These are phyloP conservation scores for Kazachstania viticola DNA, from an alignment of 805 yeast species.

Conservation along the genomic window DNA sequence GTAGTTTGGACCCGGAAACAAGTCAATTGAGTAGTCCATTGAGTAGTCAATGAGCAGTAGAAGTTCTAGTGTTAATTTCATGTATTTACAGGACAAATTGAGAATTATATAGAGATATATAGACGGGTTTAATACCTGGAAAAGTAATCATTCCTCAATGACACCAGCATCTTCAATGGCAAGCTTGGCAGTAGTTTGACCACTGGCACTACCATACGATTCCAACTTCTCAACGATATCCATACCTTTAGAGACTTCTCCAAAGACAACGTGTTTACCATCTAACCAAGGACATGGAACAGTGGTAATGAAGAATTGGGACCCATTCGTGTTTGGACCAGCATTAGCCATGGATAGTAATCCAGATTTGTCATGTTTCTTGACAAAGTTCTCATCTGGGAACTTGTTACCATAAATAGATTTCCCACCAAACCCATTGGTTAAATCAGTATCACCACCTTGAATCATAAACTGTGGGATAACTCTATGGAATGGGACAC, in stretches of 20 bases:
- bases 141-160: conserved; percentile 13
- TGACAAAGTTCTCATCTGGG: conserved; percentile 49
- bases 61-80: too few species aligned
- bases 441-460: conserved; percentile 82
- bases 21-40: too few species aligned
- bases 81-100: too few species aligned
- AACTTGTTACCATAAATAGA: conserved; percentile 67
- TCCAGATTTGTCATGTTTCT: conserved; percentile 71
- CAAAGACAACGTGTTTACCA: conserved; percentile 69
- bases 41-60: too few species aligned
- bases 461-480: conserved; percentile 94
- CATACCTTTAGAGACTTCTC: conserved; percentile 60
- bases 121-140: too few species aligned
- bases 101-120: too few species aligned
- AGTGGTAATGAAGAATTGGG: conserved; percentile 82
- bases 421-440: conserved; percentile 90
- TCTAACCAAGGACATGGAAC: conserved; percentile 70
- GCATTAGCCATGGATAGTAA: conserved; percentile 86
- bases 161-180: conserved; percentile 54
- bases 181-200: conserved; percentile 54
- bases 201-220: conserved; percentile 54
- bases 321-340: conserved; percentile 87
- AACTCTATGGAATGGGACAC: conserved; percentile 84
- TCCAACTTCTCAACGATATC: conserved; percentile 49
- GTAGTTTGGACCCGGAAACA: too few species aligned